These are phyloP conservation scores for Fusarium oligoseptatum DNA, from an alignment of 2,329 filamentous ascomycete genomes.

Conservation along the genomic window DNA sequence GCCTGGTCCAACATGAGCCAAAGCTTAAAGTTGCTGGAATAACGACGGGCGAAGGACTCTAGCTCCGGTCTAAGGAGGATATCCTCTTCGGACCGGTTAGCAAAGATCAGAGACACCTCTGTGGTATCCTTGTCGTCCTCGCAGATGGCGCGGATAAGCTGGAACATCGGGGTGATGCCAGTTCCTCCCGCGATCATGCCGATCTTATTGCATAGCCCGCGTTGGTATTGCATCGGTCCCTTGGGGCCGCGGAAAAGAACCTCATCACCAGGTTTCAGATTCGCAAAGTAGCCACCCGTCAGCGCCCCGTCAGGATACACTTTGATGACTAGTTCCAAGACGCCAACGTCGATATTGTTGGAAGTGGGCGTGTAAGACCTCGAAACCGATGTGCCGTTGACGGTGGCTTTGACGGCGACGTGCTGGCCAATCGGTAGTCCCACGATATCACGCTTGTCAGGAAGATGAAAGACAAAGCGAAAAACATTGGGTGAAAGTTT, in stretches of 20 bases:
- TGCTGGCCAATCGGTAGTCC: slow-evolving; percentile 71
- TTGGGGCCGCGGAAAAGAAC: slow-evolving; percentile 68
- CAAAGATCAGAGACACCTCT: slow-evolving; percentile 69
- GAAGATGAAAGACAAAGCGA: slow-evolving; percentile 61
- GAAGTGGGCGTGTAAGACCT: slow-evolving; percentile 69
- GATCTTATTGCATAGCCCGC: slow-evolving; percentile 57
- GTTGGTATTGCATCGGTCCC: slow-evolving; percentile 67
- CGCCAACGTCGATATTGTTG: slow-evolving; percentile 63
- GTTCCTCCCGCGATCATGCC: slow-evolving; percentile 67
- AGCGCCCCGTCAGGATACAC: slow-evolving; percentile 64
- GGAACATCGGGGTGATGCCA: slow-evolving; percentile 55
- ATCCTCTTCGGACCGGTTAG: slow-evolving; percentile 69
- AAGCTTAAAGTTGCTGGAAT: slow-evolving; percentile 67
- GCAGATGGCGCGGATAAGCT: slow-evolving; percentile 73
- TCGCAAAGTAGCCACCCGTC: slow-evolving; percentile 62
- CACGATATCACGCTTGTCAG: slow-evolving; percentile 58
- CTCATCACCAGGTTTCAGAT: slow-evolving; percentile 61
- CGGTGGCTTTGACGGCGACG: slow-evolving; percentile 62
- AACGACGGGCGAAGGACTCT: slow-evolving; percentile 63
- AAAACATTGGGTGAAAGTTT: slow-evolving; percentile 59
- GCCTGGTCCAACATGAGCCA: slow-evolving; percentile 67
- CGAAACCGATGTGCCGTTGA: slow-evolving; percentile 60
- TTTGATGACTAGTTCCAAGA: slow-evolving; percentile 65
- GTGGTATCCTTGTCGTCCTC: slow-evolving; percentile 71
- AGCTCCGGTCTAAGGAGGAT: slow-evolving; percentile 70